These are phyloP conservation scores for Cyclostephanos tholiformis DNA, from an alignment of 108 stramenopile species.

Conservation along the genomic window DNA sequence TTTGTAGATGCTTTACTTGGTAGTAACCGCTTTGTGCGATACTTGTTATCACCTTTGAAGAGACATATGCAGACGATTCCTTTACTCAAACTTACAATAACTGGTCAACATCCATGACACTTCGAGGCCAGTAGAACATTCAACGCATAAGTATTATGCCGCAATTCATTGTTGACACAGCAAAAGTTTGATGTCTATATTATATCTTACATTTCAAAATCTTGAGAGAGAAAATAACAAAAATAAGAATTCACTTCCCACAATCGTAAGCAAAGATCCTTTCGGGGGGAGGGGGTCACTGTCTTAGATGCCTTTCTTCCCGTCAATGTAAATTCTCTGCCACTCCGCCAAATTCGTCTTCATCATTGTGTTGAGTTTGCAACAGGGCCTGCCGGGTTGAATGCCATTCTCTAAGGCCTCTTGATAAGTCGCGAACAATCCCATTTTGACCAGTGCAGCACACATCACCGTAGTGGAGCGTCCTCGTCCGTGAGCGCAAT, in stretches of 20 bases:
- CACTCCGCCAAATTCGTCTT: slow-evolving; percentile 74
- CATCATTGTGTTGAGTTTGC: slow-evolving; percentile 87
- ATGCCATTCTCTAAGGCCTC: slow-evolving; percentile 88
- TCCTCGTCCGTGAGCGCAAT: slow-evolving; percentile 88
- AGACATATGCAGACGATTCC: no score
- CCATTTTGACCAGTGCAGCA: slow-evolving; percentile 85
- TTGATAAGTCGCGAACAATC: slow-evolving; percentile 75
- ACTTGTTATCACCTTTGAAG: no score
- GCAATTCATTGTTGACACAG: no score
- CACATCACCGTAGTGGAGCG: slow-evolving; percentile 85
- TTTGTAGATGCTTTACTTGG: no score
- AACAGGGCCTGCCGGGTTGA: slow-evolving; percentile 72
- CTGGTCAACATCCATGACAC: no score
- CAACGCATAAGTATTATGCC: no score
- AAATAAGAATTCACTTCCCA: not conserved
- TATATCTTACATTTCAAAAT: no score
- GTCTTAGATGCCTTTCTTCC: slow-evolving; percentile 51
- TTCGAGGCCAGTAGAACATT: no score
- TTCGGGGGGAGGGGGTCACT: no score
- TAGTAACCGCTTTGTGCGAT: no score
- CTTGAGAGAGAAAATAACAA: not conserved
- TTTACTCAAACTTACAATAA: no score
- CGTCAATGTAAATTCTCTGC: slow-evolving; percentile 73
- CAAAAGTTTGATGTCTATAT: no score
- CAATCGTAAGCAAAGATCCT: not conserved